Conservation (phyloP, 768 basidiomycete genomes). For the Mycena filopes region DNA sequence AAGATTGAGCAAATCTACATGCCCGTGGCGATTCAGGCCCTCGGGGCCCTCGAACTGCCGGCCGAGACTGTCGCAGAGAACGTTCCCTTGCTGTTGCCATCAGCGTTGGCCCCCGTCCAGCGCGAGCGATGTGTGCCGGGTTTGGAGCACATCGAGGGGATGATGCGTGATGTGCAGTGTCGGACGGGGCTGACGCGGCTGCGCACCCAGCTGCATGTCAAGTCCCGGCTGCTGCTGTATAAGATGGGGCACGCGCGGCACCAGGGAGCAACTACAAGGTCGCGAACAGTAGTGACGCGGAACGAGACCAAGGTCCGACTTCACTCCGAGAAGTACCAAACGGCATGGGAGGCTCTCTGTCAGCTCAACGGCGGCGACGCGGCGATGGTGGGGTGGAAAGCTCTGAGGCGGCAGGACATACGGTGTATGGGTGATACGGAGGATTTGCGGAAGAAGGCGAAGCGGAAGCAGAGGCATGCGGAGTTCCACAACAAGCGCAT, state of each 20-base stretch:
- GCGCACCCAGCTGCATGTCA: slow-evolving; percentile 24
- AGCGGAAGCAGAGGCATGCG: not conserved
- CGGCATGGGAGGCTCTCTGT: slow-evolving; percentile 14
- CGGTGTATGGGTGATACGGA: slow-evolving; percentile 21
- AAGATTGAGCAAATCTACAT: slow-evolving; percentile 6
- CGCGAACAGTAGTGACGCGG: slow-evolving; percentile 13
- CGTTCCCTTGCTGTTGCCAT: slow-evolving; percentile 8
- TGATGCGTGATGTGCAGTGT: slow-evolving; percentile 23
- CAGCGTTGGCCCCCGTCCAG: not conserved
- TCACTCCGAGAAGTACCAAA: slow-evolving; percentile 18
- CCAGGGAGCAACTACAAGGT: slow-evolving; percentile 19
- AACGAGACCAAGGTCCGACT: slow-evolving; percentile 25
- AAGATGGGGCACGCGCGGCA: slow-evolving; percentile 8
- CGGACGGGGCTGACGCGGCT: slow-evolving; percentile 8
- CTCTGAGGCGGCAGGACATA: not conserved
- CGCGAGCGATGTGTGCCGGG: not conserved
- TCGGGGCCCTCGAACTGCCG: not conserved
- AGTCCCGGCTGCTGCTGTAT: slow-evolving; percentile 1
- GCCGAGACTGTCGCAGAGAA: not conserved
- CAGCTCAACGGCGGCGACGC: too few relatives aligned
- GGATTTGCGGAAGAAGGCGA: not conserved
- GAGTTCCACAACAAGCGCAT: not conserved
- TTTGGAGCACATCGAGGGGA: not conserved
- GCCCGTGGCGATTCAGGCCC: not conserved
- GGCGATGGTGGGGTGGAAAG: too few relatives aligned